Evolutionary conservation across 2,329 filamentous ascomycete genomes (phyloP), one percentile per base, ranked within the genome.

Genomic region (Thielaviopsis cerberus): DNA sequence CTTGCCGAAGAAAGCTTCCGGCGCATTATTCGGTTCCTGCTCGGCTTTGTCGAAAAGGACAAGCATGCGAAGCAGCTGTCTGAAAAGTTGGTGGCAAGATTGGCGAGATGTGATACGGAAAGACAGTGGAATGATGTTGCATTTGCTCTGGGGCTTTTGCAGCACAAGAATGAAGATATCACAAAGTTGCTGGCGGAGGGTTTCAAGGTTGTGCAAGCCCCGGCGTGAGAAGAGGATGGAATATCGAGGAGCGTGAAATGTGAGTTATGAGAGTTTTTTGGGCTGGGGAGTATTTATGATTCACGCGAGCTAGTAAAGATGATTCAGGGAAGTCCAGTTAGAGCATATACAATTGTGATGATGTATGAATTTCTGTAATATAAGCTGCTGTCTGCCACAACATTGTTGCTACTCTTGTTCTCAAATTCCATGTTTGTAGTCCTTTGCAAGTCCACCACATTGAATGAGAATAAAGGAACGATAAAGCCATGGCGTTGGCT

Each of bases 41-140:
- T 94, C 62, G 88, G 89, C 1, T 98, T 98, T 69, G 89, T 98
- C 63, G 92, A 98, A 68, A 98, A 97, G 90, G 92, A 98, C 70
- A 96, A 96, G 74, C 92, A 98, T 67, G 90, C 92, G 54, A 92
- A 89, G 66, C 91, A 98, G 68, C 77, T 98, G 26, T 84, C 92
- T 0, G 85, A 91, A 62, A 98, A 98, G 71, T 76, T 98, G 61
- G 90, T 92, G 0, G 89, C 90, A 4, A 80, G 92, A 63, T 76
- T 98, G 51, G 76, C 79, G 1, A 79, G 91, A 53, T 96, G 90
- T 66, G 90, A 96, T 67, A 94, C 79, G 53, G 91, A 98, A 72
- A 78, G 90, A 62, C 90, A 97, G 68, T 98, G 92, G 92, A 94
- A 91, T 67, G 92, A 98, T 71, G 90, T 97, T 51, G 88, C 91